A percentile compares a stretch with the other conserved stretches of the same genome.
Evolutionary conservation across 371 early-diverging fungal species (phyloP).

Genomic region (Rhizopus sp.): DNA sequence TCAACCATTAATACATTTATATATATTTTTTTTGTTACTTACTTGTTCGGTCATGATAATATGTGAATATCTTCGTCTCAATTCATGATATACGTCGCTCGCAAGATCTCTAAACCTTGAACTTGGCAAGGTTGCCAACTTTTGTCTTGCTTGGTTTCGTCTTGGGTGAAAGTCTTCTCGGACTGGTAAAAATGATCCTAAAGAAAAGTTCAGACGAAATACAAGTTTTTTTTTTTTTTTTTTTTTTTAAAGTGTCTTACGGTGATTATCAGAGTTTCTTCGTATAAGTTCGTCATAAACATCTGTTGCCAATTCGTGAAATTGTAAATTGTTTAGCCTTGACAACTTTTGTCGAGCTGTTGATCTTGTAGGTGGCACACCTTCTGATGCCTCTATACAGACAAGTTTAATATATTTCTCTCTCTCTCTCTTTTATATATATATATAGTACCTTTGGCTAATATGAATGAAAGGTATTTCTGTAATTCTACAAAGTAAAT

Average conservation of each 20-base stretch:
- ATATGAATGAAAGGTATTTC: conserved; percentile 29
- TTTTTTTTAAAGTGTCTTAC: conserved; percentile 43
- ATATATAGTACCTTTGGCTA: conserved; percentile 48
- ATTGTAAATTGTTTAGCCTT: conserved; percentile 79
- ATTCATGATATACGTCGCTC: conserved; percentile 87
- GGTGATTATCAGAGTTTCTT: conserved; percentile 63
- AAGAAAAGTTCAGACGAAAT: not conserved
- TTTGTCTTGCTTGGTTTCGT: conserved; percentile 96
- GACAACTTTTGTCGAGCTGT: conserved; percentile 88
- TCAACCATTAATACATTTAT: not conserved
- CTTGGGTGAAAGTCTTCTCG: conserved; percentile 90
- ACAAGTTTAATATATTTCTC: not conserved
- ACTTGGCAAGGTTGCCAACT: conserved; percentile 87
- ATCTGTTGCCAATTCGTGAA: conserved; percentile 93
- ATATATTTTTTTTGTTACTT: conserved; percentile 1
- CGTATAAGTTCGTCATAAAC: conserved; percentile 93
- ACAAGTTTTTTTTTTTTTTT: no score
- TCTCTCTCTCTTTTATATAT: not conserved
- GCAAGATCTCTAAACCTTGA: conserved; percentile 90
- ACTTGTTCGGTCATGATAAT: conserved; percentile 36
- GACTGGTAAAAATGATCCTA: conserved; percentile 87
- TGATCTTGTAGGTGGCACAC: conserved; percentile 55
- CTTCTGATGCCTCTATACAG: conserved; percentile 45
- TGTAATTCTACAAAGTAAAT: conserved; percentile 43
- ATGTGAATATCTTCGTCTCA: conserved; percentile 74